phyloP scores from a whole-genome alignment of 2,329 filamentous ascomycete species.

The Aureobasidium lini region DNA sequence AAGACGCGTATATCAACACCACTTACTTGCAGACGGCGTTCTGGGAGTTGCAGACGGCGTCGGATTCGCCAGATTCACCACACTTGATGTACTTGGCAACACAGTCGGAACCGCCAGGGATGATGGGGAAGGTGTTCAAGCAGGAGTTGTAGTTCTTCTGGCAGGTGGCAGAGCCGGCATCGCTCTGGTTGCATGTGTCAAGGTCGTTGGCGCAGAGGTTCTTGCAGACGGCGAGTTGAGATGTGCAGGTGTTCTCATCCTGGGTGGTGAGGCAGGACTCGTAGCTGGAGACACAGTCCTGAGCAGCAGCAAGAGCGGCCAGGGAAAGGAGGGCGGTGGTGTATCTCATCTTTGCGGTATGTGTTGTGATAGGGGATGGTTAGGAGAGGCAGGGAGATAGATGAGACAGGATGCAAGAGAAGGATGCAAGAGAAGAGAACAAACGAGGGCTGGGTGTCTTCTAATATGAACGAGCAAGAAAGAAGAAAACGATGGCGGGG shows the following conservation, averaged over 20 bases:
- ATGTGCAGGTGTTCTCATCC: background rate
- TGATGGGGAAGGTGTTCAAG: constrained; percentile 11
- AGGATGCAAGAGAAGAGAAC: constrained; percentile 4
- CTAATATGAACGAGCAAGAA: background rate
- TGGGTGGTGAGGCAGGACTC: constrained; percentile 2
- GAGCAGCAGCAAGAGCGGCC: constrained; percentile 4
- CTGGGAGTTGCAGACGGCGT: background rate
- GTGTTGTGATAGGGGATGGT: background rate
- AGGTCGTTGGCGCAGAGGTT: background rate
- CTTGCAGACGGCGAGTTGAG: background rate
- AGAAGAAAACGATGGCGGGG: constrained; percentile 1
- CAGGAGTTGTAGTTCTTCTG: constrained; percentile 9
- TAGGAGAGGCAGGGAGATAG: background rate
- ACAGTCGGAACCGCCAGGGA: constrained; percentile 9
- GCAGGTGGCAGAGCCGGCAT: background rate
- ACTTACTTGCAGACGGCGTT: constrained; percentile 9
- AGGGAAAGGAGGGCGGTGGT: constrained; percentile 2
- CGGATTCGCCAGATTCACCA: background rate
- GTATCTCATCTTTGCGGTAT: constrained; percentile 6
- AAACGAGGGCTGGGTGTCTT: background rate
- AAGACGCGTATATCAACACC: no score
- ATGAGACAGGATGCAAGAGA: background rate
- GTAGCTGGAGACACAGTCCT: constrained; percentile 5
- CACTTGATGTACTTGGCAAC: constrained; percentile 10
- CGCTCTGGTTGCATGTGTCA: constrained; percentile 6